phyloP scores from a whole-genome alignment of 805 yeast species.

The Saccharomycopsis fermentans region DNA sequence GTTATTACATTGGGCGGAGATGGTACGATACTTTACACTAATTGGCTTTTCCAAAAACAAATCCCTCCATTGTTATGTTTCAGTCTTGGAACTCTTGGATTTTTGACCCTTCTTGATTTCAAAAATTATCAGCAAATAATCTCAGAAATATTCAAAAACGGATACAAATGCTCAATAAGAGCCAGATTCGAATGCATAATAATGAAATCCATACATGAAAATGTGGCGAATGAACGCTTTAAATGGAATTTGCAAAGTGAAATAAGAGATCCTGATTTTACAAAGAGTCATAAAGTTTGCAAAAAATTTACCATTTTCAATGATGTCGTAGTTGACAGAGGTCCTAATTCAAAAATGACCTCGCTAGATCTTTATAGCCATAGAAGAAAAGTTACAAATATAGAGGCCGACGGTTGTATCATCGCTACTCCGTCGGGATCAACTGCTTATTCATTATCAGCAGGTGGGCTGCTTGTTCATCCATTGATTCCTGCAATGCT shows the following conservation, averaged over 20 bases:
- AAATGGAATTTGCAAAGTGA: background rate
- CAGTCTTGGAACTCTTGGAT: conserved; percentile 86
- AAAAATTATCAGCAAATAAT: conserved; percentile 26
- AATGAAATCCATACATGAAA: conserved; percentile 21
- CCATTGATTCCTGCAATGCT: conserved; percentile 46
- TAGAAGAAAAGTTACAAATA: conserved; percentile 42
- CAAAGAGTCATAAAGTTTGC: background rate
- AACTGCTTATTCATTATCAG: conserved; percentile 44
- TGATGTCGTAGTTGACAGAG: conserved; percentile 43
- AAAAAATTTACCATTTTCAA: conserved; percentile 31
- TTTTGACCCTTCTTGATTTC: conserved; percentile 77
- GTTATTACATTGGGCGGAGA: conserved; percentile 92
- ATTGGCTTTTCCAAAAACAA: conserved; percentile 69
- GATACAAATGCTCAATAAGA: conserved; percentile 38
- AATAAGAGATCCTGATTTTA: background rate
- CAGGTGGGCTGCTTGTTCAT: conserved; percentile 47
- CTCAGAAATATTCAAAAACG: conserved; percentile 25
- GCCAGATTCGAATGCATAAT: conserved; percentile 43
- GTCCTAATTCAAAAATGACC: conserved; percentile 43
- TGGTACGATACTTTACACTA: conserved; percentile 86
- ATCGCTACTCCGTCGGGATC: conserved; percentile 62
- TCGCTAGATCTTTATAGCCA: conserved; percentile 40
- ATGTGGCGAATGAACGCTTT: background rate
- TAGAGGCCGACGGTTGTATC: conserved; percentile 58
- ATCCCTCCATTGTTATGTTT: conserved; percentile 92